A percentile compares a stretch with the other conserved stretches of the same genome.
Conservation (phyloP, 1,284 basidiomycete species). For the Malassezia vespertilionis region DNA sequence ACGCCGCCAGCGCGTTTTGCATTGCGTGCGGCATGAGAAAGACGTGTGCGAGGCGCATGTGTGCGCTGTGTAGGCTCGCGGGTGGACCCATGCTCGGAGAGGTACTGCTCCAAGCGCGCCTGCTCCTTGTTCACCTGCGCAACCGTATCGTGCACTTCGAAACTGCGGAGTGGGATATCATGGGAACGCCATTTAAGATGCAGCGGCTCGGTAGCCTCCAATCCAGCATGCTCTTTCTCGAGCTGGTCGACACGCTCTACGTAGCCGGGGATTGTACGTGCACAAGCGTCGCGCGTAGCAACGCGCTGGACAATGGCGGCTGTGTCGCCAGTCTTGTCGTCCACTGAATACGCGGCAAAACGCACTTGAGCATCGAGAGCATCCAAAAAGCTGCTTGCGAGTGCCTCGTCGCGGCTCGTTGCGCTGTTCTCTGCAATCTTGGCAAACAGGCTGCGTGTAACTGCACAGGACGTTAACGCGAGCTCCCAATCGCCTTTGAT, state of each 20-base stretch:
- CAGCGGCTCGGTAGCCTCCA: constrained; percentile 53
- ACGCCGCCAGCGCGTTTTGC: constrained; percentile 21
- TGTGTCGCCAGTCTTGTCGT: constrained; percentile 61
- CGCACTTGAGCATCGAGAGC: constrained; percentile 80
- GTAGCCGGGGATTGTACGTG: constrained; percentile 58
- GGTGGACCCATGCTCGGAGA: neutral
- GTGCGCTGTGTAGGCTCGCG: neutral
- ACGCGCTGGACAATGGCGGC: constrained; percentile 65
- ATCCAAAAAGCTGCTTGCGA: constrained; percentile 73
- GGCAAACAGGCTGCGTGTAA: constrained; percentile 66
- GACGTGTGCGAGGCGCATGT: constrained; percentile 20
- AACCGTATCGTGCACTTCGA: constrained; percentile 79
- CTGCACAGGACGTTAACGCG: constrained; percentile 63
- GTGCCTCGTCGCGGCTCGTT: constrained; percentile 80
- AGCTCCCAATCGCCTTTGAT: constrained; percentile 58
- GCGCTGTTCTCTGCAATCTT: constrained; percentile 59
- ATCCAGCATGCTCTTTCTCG: constrained; percentile 53
- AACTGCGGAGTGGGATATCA: constrained; percentile 72
- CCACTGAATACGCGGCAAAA: constrained; percentile 77
- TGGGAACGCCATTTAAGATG: constrained; percentile 69
- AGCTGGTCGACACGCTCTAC: no score
- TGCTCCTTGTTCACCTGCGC: constrained; percentile 72
- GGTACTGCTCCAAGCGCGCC: constrained; percentile 24
- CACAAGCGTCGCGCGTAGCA: constrained; percentile 52
- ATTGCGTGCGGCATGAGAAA: constrained; percentile 40